Percentiles rank a stretch among this genome's conserved stretches.
These are phyloP conservation scores for Wickerhamiella bombiphila DNA, from an alignment of 805 yeast species.

Conservation along the genomic window DNA sequence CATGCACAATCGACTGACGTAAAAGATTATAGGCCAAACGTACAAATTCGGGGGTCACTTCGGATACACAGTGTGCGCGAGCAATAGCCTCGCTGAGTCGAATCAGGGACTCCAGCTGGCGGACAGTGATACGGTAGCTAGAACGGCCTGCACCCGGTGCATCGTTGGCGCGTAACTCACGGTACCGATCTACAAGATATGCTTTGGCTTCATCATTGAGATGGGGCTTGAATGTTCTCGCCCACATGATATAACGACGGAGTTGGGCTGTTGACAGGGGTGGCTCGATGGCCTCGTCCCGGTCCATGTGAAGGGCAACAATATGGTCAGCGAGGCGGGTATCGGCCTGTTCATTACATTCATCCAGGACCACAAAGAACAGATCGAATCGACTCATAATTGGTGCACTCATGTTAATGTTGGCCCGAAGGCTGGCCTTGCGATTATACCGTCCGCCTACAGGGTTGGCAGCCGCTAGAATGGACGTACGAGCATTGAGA, in stretches of 20 bases:
- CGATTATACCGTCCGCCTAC: slow-evolving; percentile 93
- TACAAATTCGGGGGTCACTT: slow-evolving; percentile 68
- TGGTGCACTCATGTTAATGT: slow-evolving; percentile 92
- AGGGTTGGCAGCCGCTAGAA: slow-evolving; percentile 97
- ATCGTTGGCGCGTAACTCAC: slow-evolving; percentile 76
- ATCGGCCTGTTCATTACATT: slow-evolving; percentile 82
- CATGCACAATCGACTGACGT: slow-evolving; percentile 82
- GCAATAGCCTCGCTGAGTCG: slow-evolving; percentile 94
- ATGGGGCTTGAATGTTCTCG: slow-evolving; percentile 81
- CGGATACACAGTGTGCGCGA: slow-evolving; percentile 86
- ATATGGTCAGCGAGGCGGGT: slow-evolving; percentile 84
- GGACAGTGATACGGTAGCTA: slow-evolving; percentile 87
- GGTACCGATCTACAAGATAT: slow-evolving; percentile 60
- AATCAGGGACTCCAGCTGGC: slow-evolving; percentile 52
- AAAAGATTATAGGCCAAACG: slow-evolving; percentile 85
- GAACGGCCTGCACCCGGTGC: slow-evolving; percentile 66
- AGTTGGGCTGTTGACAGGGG: slow-evolving; percentile 83
- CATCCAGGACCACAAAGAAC: slow-evolving; percentile 88
- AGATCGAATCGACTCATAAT: slow-evolving; percentile 96
- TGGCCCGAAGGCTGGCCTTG: slow-evolving; percentile 66
- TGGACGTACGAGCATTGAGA: slow-evolving; percentile 88
- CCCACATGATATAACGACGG: slow-evolving; percentile 76
- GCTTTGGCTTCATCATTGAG: slow-evolving; percentile 72
- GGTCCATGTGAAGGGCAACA: slow-evolving; percentile 78
- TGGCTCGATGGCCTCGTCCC: slow-evolving; percentile 80